These are phyloP conservation scores for Balansia obtecta DNA, from an alignment of 2,329 filamentous ascomycete species.

Conservation along the genomic window DNA sequence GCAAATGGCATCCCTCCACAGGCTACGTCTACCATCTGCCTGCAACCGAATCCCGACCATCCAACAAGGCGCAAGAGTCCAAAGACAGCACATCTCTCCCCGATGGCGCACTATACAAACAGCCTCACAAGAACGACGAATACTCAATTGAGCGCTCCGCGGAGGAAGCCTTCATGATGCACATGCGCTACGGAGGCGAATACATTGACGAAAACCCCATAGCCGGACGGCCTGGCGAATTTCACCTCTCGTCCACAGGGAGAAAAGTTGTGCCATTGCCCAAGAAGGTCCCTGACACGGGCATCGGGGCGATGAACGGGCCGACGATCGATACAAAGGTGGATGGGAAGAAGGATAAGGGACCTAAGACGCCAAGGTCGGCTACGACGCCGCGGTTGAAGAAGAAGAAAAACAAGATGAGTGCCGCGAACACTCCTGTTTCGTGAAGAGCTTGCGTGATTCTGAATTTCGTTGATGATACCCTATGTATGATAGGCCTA, in stretches of 20 bases:
- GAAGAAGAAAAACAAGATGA: constrained; percentile 36
- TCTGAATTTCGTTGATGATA: background rate
- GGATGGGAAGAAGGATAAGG: constrained; percentile 35
- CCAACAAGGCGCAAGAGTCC: constrained; percentile 23
- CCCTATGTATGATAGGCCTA: background rate
- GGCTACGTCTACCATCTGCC: constrained; percentile 39
- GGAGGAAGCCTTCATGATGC: constrained; percentile 45
- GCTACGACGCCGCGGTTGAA: constrained; percentile 30
- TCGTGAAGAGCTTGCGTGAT: constrained; percentile 6
- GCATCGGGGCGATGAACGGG: constrained; percentile 23
- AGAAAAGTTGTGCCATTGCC: constrained; percentile 30
- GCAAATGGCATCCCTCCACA: constrained; percentile 41
- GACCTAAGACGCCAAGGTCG: constrained; percentile 31
- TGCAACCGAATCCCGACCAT: constrained; percentile 12
- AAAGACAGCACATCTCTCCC: constrained; percentile 37
- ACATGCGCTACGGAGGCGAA: constrained; percentile 47
- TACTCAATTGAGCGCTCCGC: constrained; percentile 33
- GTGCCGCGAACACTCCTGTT: constrained; percentile 20
- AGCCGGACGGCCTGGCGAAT: constrained; percentile 52
- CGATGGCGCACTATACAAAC: constrained; percentile 19
- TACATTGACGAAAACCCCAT: constrained; percentile 59
- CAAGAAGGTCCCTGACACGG: constrained; percentile 17
- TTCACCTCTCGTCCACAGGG: constrained; percentile 50
- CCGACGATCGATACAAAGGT: constrained; percentile 28
- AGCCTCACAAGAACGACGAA: constrained; percentile 25